Percentiles rank a stretch among this genome's conserved stretches.
Evolutionary conservation across 2,329 filamentous ascomycete genomes (phyloP).

Genomic region (Sclerotinia borealis): DNA sequence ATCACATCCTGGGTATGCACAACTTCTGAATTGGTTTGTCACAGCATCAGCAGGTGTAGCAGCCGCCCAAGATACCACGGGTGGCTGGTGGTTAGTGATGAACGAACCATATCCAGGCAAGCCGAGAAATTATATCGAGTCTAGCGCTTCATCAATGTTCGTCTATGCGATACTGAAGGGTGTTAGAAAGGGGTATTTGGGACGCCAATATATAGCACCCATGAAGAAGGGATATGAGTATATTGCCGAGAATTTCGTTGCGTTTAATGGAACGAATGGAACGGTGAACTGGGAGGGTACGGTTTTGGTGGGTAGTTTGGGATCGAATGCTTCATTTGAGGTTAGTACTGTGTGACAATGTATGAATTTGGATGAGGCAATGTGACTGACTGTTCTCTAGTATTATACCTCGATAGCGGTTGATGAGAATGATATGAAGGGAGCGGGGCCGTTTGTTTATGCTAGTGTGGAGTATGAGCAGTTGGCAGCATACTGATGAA

Average conservation of each 20-base stretch:
- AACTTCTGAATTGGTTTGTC: not conserved
- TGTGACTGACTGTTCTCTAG: constrained; percentile 9
- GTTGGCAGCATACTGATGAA: not conserved
- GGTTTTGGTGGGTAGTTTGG: constrained; percentile 22
- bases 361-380: not conserved
- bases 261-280: constrained; percentile 10
- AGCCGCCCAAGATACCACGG: not conserved
- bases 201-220: constrained; percentile 13
- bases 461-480: constrained; percentile 23
- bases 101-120: constrained; percentile 7
- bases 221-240: constrained; percentile 21
- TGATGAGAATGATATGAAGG: constrained; percentile 24
- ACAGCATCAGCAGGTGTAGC: constrained; percentile 1
- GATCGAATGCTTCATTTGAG: constrained; percentile 20
- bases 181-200: constrained; percentile 5
- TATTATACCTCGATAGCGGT: constrained; percentile 22
- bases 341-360: constrained; percentile 13
- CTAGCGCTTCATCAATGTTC: constrained; percentile 3
- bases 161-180: constrained; percentile 5
- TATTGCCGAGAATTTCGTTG: constrained; percentile 20
- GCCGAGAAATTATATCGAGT: constrained; percentile 7
- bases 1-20: constrained; percentile 12
- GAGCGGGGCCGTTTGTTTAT: constrained; percentile 24
- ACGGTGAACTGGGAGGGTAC: constrained; percentile 25
- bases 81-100: constrained; percentile 11